A percentile compares a stretch with the other conserved stretches of the same genome.
These are phyloP conservation scores for Clausena lansium DNA, from an alignment of 345 rosid species.

Conservation along the genomic window DNA sequence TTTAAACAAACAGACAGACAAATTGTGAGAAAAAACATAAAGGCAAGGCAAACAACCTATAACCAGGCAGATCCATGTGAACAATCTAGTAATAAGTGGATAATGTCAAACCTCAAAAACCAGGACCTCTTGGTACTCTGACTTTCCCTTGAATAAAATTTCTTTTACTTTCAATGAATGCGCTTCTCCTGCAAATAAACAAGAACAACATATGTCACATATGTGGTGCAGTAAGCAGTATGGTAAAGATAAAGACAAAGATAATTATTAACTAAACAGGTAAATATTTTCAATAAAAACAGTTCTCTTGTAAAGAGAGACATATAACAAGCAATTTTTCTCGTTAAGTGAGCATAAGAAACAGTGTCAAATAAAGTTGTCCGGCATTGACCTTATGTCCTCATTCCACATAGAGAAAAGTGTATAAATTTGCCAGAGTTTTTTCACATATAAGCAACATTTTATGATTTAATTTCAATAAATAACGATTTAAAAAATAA, in stretches of 20 bases:
- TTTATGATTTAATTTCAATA: not conserved
- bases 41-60: not conserved
- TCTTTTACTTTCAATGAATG: slow-evolving; percentile 85
- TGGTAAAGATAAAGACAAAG: not conserved
- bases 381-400: not conserved
- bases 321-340: not conserved
- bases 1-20: not conserved
- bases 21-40: not conserved
- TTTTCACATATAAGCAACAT: not conserved
- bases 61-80: not conserved
- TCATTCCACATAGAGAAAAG: not conserved
- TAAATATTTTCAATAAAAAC: not conserved
- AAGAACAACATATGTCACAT: not conserved
- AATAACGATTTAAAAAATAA: not conserved
- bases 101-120: slow-evolving; percentile 70
- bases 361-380: not conserved
- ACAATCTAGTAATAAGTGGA: slow-evolving; percentile 10
- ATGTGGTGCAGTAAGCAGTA: not conserved
- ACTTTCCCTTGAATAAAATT: slow-evolving; percentile 64
- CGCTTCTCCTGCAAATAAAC: slow-evolving; percentile 70
- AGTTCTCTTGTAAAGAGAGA: not conserved
- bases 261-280: not conserved
- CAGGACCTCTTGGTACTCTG: slow-evolving; percentile 87
- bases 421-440: not conserved
- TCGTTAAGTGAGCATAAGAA: not conserved